A percentile compares a stretch with the other conserved stretches of the same genome.
Evolutionary conservation across 208 protist species (phyloP).

Genomic region (Porcisia deanei): DNA sequence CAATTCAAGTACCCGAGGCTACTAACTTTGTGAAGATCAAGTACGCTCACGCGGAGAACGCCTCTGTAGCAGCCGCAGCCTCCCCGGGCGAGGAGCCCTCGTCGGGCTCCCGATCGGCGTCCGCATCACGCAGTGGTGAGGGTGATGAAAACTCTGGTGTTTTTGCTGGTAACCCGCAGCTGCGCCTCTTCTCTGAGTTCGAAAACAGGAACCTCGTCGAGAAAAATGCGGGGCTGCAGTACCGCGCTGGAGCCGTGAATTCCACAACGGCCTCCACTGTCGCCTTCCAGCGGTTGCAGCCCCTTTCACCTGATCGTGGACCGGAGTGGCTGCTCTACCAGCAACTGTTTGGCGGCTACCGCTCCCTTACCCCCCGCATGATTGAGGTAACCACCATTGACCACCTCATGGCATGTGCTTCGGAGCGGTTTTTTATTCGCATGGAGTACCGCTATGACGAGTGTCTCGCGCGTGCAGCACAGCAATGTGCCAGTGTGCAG

Average conservation of each 20-base stretch:
- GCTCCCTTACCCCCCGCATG: slow-evolving; percentile 76
- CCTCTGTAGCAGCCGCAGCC: neutral
- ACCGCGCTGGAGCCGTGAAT: slow-evolving; percentile 56
- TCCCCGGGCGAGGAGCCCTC: neutral
- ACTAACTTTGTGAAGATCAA: slow-evolving; percentile 87
- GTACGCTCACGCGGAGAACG: slow-evolving; percentile 39
- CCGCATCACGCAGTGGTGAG: neutral
- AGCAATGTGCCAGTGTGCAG: slow-evolving; percentile 67
- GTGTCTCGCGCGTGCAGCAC: slow-evolving; percentile 57
- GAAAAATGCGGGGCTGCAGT: slow-evolving; percentile 30
- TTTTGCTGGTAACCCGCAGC: slow-evolving; percentile 47
- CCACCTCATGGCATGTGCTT: slow-evolving; percentile 76
- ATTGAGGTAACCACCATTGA: slow-evolving; percentile 84
- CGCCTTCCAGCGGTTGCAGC: slow-evolving; percentile 78
- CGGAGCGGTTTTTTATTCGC: slow-evolving; percentile 75
- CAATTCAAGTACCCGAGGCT: slow-evolving; percentile 68
- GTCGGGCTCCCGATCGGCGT: neutral
- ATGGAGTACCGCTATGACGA: slow-evolving; percentile 78
- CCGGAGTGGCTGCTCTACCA: slow-evolving; percentile 88
- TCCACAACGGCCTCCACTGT: slow-evolving; percentile 75
- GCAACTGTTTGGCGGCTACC: slow-evolving; percentile 73
- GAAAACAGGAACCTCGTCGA: slow-evolving; percentile 31
- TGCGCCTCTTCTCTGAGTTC: slow-evolving; percentile 69
- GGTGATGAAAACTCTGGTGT: slow-evolving; percentile 8
- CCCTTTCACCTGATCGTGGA: slow-evolving; percentile 80